phyloP scores from a whole-genome alignment of 2,329 filamentous ascomycete genomes.

The Aspergillus brasiliensis region DNA sequence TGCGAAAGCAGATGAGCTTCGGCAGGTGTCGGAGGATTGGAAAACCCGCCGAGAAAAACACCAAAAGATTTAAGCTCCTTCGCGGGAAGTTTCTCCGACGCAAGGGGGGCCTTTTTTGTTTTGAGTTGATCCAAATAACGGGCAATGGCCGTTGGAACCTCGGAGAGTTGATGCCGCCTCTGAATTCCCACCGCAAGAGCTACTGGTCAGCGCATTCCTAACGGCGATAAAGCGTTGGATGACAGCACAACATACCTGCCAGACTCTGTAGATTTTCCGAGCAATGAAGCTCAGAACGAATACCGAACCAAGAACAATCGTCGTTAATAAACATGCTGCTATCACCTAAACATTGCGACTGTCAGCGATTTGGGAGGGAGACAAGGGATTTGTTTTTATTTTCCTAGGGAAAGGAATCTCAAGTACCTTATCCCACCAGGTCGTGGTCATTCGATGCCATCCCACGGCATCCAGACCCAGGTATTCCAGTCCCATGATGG shows the following conservation, averaged over 20 bases:
- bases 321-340: slow-evolving; percentile 15
- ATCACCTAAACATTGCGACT: slow-evolving; percentile 9
- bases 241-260: slow-evolving; percentile 12
- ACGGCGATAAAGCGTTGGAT: not conserved
- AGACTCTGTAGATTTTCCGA: slow-evolving; percentile 9
- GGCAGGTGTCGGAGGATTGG: slow-evolving; percentile 28
- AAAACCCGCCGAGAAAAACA: slow-evolving; percentile 37
- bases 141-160: slow-evolving; percentile 11
- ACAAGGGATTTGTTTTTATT: not conserved
- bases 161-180: slow-evolving; percentile 17
- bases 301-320: slow-evolving; percentile 14
- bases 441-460: slow-evolving; percentile 20
- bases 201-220: not conserved
- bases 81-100: not conserved
- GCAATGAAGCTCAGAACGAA: slow-evolving; percentile 17
- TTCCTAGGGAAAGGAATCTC: not conserved
- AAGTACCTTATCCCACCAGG: slow-evolving; percentile 20
- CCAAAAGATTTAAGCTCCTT: slow-evolving; percentile 30
- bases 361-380: not conserved
- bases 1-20: slow-evolving; percentile 31
- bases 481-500: slow-evolving; percentile 19
- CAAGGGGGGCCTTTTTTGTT: slow-evolving; percentile 8
- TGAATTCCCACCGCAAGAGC: not conserved
- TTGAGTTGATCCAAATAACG: slow-evolving; percentile 16
- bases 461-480: slow-evolving; percentile 22